phyloP scores from a whole-genome alignment of 2,329 filamentous ascomycete species.

The Aspergillus pseudotamarii region DNA sequence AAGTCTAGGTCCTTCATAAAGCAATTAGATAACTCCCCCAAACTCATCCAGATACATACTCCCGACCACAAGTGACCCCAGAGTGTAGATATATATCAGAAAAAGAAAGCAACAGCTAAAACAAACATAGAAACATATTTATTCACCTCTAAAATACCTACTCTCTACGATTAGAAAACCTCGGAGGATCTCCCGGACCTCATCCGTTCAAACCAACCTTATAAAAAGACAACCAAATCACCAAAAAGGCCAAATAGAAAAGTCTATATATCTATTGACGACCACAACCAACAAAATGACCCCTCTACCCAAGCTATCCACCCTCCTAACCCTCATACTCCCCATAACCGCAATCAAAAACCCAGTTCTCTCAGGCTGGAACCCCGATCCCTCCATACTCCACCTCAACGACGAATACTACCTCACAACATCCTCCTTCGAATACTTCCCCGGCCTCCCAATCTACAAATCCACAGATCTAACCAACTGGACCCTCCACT shows the following conservation, averaged over 20 bases:
- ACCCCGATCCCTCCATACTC: constrained; percentile 6
- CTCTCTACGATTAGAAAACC: not conserved
- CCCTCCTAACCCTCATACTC: not conserved
- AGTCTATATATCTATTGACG: not conserved
- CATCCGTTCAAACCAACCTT: not conserved
- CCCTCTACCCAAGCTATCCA: not conserved
- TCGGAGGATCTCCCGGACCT: not conserved
- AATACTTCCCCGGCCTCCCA: constrained; percentile 7
- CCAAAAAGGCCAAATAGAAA: not conserved
- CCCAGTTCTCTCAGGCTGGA: constrained; percentile 6
- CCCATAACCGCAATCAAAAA: not conserved
- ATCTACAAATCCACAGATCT: constrained; percentile 11
- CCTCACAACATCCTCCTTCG: constrained; percentile 8
- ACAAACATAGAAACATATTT: not conserved
- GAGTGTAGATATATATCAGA: not conserved
- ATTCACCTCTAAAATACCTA: not conserved
- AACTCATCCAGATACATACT: too few relatives aligned
- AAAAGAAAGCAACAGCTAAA: not conserved
- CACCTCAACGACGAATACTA: constrained; percentile 5
- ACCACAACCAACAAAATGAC: not conserved
- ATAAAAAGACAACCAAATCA: not conserved
- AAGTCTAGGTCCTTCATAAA: too few relatives aligned
- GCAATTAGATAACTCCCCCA: too few relatives aligned
- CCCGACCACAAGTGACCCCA: too few relatives aligned
- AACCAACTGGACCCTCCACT: constrained; percentile 3